Evolutionary conservation across 2,329 filamentous ascomycete species (phyloP).

Genomic region (Alternaria gansuensis): DNA sequence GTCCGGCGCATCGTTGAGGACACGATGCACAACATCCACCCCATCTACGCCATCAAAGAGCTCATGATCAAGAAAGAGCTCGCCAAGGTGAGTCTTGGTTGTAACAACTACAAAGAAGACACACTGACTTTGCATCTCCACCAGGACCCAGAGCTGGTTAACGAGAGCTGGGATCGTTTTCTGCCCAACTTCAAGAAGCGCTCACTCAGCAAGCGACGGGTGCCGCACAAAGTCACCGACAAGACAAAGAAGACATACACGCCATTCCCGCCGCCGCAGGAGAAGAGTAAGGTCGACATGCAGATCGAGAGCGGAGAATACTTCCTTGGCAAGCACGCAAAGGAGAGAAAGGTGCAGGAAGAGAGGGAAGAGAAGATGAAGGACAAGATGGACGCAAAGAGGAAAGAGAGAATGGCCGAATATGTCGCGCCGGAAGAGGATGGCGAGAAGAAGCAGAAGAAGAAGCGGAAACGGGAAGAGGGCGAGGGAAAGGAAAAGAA

Average conservation of each 20-base stretch:
- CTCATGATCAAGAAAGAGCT: constrained; percentile 94
- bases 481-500: constrained; percentile 61
- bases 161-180: constrained; percentile 95
- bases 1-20: constrained; percentile 85
- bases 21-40: constrained; percentile 94
- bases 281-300: constrained; percentile 98
- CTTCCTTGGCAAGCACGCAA: constrained; percentile 91
- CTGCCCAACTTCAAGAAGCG: constrained; percentile 97
- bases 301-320: constrained; percentile 99
- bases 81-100: constrained; percentile 63
- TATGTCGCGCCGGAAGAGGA: constrained; percentile 88
- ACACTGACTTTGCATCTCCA: neutral
- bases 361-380: constrained; percentile 85
- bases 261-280: constrained; percentile 92
- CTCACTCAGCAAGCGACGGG: constrained; percentile 81
- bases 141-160: constrained; percentile 77
- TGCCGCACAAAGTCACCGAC: constrained; percentile 86
- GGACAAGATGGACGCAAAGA: constrained; percentile 86
- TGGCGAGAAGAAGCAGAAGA: constrained; percentile 62
- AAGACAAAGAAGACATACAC: constrained; percentile 96
- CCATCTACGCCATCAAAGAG: constrained; percentile 92
- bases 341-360: constrained; percentile 81
- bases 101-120: neutral
- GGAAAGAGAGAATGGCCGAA: constrained; percentile 82
- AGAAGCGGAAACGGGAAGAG: constrained; percentile 55